phyloP scores from a whole-genome alignment of 73 alveolate genomes.

The Paramecium octaurelia region DNA sequence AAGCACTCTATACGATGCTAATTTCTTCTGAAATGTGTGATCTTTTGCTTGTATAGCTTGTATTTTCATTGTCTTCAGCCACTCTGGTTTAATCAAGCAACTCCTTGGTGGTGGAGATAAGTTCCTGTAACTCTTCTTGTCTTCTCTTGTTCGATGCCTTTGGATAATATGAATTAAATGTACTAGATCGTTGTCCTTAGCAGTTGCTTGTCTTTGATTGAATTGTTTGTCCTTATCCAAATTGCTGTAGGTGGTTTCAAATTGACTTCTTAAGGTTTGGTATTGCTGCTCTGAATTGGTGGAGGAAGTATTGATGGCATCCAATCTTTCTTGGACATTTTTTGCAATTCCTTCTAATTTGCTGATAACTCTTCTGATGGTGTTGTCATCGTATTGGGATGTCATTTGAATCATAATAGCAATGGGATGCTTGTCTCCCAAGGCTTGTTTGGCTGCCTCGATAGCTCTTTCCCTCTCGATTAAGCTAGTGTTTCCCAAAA shows the following conservation, averaged over 20 bases:
- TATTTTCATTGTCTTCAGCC: background rate
- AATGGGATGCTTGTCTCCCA: slow-evolving; percentile 41
- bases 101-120: background rate
- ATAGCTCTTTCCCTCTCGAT: background rate
- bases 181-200: slow-evolving; percentile 3
- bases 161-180: background rate
- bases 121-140: background rate
- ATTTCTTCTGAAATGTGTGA: background rate
- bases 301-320: background rate
- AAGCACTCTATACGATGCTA: slow-evolving; percentile 29
- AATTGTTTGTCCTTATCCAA: background rate
- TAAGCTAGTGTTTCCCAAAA: background rate
- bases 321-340: background rate
- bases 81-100: background rate
- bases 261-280: background rate
- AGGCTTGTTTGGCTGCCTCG: background rate
- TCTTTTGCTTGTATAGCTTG: slow-evolving; percentile 12
- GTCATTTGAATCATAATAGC: slow-evolving; percentile 4
- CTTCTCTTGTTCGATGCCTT: slow-evolving; percentile 3
- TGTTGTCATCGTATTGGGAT: background rate
- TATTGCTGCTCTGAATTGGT: background rate
- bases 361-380: background rate
- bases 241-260: background rate
- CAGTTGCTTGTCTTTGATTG: slow-evolving; percentile 1
- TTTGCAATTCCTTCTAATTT: slow-evolving; percentile 27